Percentiles rank a stretch among this genome's conserved stretches.
Conservation (phyloP, 257 asterid genomes). For the Misopates orontium region DNA sequence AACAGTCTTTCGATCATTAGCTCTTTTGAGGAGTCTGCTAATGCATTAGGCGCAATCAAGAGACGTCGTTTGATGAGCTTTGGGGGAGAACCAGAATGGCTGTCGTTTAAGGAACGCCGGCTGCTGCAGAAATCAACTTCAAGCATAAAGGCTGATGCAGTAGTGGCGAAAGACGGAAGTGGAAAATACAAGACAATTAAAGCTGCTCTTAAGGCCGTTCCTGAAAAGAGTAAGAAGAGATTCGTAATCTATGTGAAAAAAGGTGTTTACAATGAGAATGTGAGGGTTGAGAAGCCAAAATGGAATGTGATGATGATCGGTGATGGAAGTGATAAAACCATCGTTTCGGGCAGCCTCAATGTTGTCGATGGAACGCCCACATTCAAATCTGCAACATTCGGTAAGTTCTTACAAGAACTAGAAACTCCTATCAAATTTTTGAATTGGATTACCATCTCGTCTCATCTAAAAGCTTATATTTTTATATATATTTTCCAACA, state of each 20-base stretch:
- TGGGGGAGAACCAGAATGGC: constrained; percentile 41
- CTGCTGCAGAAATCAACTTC: constrained; percentile 39
- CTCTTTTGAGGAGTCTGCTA: constrained; percentile 37
- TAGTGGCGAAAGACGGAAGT: constrained; percentile 59
- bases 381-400: constrained; percentile 54
- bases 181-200: constrained; percentile 48
- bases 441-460: no score
- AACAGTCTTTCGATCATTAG: constrained; percentile 65
- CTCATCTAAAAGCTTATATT: no score
- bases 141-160: constrained; percentile 42
- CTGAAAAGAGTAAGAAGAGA: constrained; percentile 48
- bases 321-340: constrained; percentile 44
- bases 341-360: constrained; percentile 47
- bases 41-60: constrained; percentile 37
- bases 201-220: constrained; percentile 47
- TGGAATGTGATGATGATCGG: constrained; percentile 69
- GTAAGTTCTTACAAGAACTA: constrained; percentile 22
- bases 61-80: constrained; percentile 59
- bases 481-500: no score
- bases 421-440: no score
- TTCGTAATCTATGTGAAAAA: constrained; percentile 51
- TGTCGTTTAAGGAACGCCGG: constrained; percentile 47
- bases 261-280: constrained; percentile 54
- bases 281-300: constrained; percentile 39
- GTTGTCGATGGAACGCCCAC: constrained; percentile 63